Conservation (phyloP, 140 eudicot genomes). For the Oenanthe javanica region DNA sequence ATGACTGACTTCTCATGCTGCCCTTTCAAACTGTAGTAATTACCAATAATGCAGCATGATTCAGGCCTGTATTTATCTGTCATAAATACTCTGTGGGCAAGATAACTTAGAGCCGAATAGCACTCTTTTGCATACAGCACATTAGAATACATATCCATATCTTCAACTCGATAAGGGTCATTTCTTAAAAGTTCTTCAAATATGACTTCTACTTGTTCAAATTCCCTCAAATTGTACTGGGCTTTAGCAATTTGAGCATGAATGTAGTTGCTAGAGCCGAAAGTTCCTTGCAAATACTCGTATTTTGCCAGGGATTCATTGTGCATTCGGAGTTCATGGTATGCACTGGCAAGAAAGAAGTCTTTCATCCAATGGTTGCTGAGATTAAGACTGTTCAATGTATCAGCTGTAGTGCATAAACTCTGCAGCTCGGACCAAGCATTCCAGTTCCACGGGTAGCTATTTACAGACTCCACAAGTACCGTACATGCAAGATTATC, state of each 20-base stretch:
- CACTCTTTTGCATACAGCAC: conserved; percentile 91
- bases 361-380: conserved; percentile 94
- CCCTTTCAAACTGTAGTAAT: conserved; percentile 88
- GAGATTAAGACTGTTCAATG: conserved; percentile 64
- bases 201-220: conserved; percentile 80
- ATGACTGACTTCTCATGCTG: conserved; percentile 89
- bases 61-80: conserved; percentile 94
- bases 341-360: conserved; percentile 76
- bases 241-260: conserved; percentile 93
- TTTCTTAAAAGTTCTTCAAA: conserved; percentile 82
- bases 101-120: conserved; percentile 78
- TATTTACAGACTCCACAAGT: conserved; percentile 78
- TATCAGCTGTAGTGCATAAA: conserved; percentile 64
- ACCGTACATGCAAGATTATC: conserved; percentile 63
- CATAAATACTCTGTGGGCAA: conserved; percentile 78
- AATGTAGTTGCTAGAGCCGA: conserved; percentile 67
- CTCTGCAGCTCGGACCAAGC: conserved; percentile 86
- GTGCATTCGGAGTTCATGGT: conserved; percentile 81
- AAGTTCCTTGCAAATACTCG: conserved; percentile 60
- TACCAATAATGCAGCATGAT: conserved; percentile 93
- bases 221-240: conserved; percentile 77
- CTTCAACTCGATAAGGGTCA: conserved; percentile 90
- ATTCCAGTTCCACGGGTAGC: conserved; percentile 95
- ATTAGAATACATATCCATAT: conserved; percentile 96
- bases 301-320: conserved; percentile 68